phyloP scores from a whole-genome alignment of 73 alveolate genomes.

The Symbiodinium natans region DNA sequence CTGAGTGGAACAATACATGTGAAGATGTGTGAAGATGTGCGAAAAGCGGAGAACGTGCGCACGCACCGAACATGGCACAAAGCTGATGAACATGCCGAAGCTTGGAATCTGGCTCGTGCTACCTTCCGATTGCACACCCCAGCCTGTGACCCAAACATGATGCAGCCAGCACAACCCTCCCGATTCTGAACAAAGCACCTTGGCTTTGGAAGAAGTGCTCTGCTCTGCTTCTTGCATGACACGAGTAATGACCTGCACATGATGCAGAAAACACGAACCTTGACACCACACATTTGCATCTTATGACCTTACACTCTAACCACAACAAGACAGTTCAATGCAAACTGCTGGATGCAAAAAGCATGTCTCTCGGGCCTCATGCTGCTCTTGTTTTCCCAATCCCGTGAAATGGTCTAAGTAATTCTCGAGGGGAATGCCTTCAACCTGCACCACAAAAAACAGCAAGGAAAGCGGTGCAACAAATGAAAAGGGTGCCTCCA shows the following conservation, averaged over 20 bases:
- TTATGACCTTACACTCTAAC: too few relatives aligned
- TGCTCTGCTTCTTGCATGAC: conserved; percentile 54
- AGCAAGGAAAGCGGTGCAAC: not conserved
- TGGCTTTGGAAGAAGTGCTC: not conserved
- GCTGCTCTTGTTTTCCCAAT: conserved; percentile 32
- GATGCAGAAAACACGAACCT: not conserved
- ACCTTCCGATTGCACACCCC: conserved; percentile 71
- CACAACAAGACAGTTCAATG: too few relatives aligned
- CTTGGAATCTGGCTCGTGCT: conserved; percentile 42
- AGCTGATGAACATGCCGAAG: not conserved
- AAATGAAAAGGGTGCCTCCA: not conserved
- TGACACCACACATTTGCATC: too few relatives aligned
- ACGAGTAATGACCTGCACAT: conserved; percentile 34
- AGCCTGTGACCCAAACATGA: not conserved
- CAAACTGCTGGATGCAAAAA: too few relatives aligned
- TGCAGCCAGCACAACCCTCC: not conserved
- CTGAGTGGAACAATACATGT: not conserved
- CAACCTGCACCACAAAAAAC: conserved; percentile 55
- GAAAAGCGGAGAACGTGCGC: not conserved
- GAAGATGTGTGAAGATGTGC: not conserved
- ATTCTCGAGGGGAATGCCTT: conserved; percentile 58
- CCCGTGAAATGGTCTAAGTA: conserved; percentile 60
- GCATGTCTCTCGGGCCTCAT: conserved; percentile 2
- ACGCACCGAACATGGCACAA: not conserved
- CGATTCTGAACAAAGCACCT: not conserved